Base-by-base conservation (phyloP, 495 filamentous ascomycete genomes). In the Hyphodiscus hymeniophilus region DNA sequence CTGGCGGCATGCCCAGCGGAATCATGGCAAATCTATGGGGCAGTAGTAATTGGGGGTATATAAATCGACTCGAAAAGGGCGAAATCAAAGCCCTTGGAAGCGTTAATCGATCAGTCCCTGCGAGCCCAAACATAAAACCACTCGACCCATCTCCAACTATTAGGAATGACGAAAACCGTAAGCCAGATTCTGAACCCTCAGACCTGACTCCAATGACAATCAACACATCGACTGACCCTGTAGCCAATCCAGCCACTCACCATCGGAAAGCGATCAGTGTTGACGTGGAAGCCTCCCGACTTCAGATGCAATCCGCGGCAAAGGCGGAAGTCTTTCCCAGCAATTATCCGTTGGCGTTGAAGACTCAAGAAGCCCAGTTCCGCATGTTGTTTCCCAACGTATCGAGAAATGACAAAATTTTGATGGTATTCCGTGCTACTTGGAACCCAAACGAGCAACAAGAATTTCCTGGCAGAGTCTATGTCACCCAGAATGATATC, bases 21-120 rank as follows among this genome's bases (percentile, higher is more conserved):
- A 78, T 94, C 54, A 80, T 94, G 75, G 89, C 89, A 16, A 96
- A 96, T 57, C 69, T 92, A 45, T 96, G 89, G 89, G 89, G 89
- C 36, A 91, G 81, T 64, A 80, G 78, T 31, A 81, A 89, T 32
- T 94, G 87, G 84, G 80, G 84, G 6, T 81, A 84, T 47, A 68
- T 89, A 21, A 87, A 87, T 54, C 48, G 50, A 18, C 55, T 61
- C n/a, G 52, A 58, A 24, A 53, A 50, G 26, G 52, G 49, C 23
- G 54, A 57, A 10, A 45, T 53, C 32, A 58, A 52, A 30, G 15
- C 30, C 3, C 13, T 48, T 0, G 26, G 17, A 2, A 18, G 21
- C 21, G 17, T 35, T 10, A 50, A 45, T 44, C 44, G 22, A 35
- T 55, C 54, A 3, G 38, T 57, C 15, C 51, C 54, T 30, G 22